phyloP scores from a whole-genome alignment of 2,329 filamentous ascomycete genomes.

The Curvularia verruculosa region DNA sequence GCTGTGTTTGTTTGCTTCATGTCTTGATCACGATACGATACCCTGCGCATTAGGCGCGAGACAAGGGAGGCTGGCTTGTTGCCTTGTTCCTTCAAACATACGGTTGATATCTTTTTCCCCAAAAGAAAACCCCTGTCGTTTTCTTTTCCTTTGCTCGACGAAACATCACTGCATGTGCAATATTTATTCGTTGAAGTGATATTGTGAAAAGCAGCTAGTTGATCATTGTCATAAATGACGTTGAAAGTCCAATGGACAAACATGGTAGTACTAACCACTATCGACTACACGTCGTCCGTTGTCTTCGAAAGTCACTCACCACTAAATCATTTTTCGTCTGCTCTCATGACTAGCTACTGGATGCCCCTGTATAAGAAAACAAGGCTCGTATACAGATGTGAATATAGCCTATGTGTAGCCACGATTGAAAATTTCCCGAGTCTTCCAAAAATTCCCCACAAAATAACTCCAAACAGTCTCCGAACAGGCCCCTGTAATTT shows the following conservation, averaged over 20 bases:
- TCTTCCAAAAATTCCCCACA: conserved; percentile 27
- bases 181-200: too few species aligned
- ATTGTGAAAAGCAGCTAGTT: not conserved
- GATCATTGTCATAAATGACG: not conserved
- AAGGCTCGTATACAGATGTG: conserved; percentile 18
- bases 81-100: not conserved
- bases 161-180: not conserved
- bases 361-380: conserved; percentile 8
- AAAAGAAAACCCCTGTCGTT: not conserved
- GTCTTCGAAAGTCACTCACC: not conserved
- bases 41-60: conserved; percentile 2
- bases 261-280: not conserved
- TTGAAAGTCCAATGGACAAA: not conserved
- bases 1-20: not conserved
- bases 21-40: conserved; percentile 2
- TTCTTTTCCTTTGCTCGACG: too few species aligned
- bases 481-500: not conserved
- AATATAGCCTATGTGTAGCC: not conserved
- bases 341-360: not conserved
- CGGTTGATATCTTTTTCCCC: not conserved
- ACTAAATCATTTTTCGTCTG: not conserved
- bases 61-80: not conserved
- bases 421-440: conserved; percentile 20
- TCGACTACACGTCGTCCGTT: not conserved
- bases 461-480: conserved; percentile 23